A percentile compares a stretch with the other conserved stretches of the same genome.
Conservation (phyloP, 2,329 filamentous ascomycete species). For the Thelonectria discophora region DNA sequence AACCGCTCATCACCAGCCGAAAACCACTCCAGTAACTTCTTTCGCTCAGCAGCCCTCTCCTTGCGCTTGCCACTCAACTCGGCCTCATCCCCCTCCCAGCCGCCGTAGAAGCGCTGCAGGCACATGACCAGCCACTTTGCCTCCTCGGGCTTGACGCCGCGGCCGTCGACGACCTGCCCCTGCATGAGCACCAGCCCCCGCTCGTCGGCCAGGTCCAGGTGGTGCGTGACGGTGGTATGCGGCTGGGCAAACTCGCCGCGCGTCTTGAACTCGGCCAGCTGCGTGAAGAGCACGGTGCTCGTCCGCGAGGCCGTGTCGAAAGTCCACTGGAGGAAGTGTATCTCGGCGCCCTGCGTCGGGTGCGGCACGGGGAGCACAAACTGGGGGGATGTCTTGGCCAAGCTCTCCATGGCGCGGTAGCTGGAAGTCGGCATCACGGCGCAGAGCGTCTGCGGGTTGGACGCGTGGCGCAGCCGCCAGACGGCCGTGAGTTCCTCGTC, state of each 20-base stretch:
- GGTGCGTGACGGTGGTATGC: conserved; percentile 93
- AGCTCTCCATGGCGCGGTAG: conserved; percentile 76
- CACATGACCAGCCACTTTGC: conserved; percentile 93
- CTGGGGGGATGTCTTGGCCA: conserved; percentile 79
- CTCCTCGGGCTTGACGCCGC: conserved; percentile 80
- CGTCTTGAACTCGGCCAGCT: conserved; percentile 91
- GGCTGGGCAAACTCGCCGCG: conserved; percentile 89
- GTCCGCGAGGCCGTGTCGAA: conserved; percentile 75
- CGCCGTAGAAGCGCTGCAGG: conserved; percentile 91
- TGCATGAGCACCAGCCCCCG: conserved; percentile 88
- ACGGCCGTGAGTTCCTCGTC: conserved; percentile 84
- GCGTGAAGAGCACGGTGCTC: conserved; percentile 88
- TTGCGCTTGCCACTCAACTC: conserved; percentile 52
- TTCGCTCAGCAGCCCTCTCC: conserved; percentile 70
- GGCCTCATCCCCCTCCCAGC: conserved; percentile 59
- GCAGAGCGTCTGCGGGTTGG: conserved; percentile 78
- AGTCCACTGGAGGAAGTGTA: conserved; percentile 96
- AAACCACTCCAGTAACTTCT: conserved; percentile 82
- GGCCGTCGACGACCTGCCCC: conserved; percentile 78
- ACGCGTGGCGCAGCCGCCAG: conserved; percentile 88
- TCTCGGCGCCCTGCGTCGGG: conserved; percentile 76
- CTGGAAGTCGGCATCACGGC: conserved; percentile 78
- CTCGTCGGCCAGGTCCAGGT: conserved; percentile 78
- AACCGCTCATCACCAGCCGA: conserved; percentile 80
- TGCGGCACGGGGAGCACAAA: conserved; percentile 91